Evolutionary conservation across 768 basidiomycete genomes (phyloP).

Genomic region (Termitomyces sp.): DNA sequence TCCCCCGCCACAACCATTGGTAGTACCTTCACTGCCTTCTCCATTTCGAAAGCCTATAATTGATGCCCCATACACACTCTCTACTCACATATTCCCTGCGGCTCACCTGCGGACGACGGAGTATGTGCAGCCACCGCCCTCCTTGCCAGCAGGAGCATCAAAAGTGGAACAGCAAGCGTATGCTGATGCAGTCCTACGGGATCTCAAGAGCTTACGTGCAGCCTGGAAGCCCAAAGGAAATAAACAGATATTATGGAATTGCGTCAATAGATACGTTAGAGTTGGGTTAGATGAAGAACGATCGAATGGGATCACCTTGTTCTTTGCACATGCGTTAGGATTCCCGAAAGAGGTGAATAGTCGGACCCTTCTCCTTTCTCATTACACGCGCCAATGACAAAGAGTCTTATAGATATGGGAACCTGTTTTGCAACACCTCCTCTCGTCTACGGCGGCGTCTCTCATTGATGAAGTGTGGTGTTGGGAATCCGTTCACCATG

Average conservation of each 20-base stretch:
- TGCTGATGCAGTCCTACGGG: slow-evolving; percentile 19
- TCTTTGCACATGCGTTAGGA: slow-evolving; percentile 82
- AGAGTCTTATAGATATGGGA: slow-evolving; percentile 66
- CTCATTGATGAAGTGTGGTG: slow-evolving; percentile 70
- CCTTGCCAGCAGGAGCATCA: slow-evolving; percentile 23
- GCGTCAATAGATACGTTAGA: slow-evolving; percentile 65
- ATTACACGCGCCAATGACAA: background rate
- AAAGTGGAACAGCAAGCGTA: slow-evolving; percentile 31
- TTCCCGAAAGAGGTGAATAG: slow-evolving; percentile 76
- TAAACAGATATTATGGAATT: slow-evolving; percentile 57
- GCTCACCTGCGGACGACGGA: slow-evolving; percentile 46
- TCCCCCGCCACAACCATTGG: slow-evolving; percentile 33
- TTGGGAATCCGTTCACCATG: slow-evolving; percentile 82
- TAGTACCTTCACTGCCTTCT: slow-evolving; percentile 34
- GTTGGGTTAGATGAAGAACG: slow-evolving; percentile 20
- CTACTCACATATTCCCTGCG: slow-evolving; percentile 55
- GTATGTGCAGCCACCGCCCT: slow-evolving; percentile 25
- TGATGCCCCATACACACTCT: slow-evolving; percentile 34
- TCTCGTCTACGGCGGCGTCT: slow-evolving; percentile 35
- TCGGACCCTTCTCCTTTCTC: background rate
- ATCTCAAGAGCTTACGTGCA: slow-evolving; percentile 27
- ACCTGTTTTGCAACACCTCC: slow-evolving; percentile 51
- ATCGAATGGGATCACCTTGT: slow-evolving; percentile 57
- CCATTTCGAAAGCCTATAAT: slow-evolving; percentile 30
- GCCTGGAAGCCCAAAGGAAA: slow-evolving; percentile 32